These are phyloP conservation scores for Diplodia seriata DNA, from an alignment of 2,329 filamentous ascomycete genomes.

Conservation along the genomic window DNA sequence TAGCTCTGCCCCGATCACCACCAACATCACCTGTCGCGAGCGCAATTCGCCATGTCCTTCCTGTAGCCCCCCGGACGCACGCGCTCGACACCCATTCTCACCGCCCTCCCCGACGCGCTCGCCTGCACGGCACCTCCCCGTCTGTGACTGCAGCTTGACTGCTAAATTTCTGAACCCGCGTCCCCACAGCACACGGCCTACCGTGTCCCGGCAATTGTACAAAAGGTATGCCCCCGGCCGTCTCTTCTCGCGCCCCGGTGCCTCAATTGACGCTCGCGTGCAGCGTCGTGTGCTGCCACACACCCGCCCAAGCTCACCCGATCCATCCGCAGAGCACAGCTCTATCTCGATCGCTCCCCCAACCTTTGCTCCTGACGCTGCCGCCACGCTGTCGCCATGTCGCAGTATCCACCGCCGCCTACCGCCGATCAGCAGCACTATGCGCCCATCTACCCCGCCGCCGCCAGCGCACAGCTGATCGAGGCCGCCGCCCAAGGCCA, in stretches of 20 bases:
- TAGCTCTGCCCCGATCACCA: slow-evolving; percentile 28
- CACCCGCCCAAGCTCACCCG: slow-evolving; percentile 20
- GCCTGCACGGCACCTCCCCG: neutral
- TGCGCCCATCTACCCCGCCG: slow-evolving; percentile 44
- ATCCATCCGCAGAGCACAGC: slow-evolving; percentile 22
- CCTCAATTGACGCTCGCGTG: slow-evolving; percentile 21
- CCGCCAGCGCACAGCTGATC: slow-evolving; percentile 36
- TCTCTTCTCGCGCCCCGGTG: neutral
- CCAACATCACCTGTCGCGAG: slow-evolving; percentile 21
- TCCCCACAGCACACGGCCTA: slow-evolving; percentile 26
- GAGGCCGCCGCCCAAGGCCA: slow-evolving; percentile 33
- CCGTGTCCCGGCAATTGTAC: slow-evolving; percentile 23
- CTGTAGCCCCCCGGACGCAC: slow-evolving; percentile 7
- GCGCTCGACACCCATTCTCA: slow-evolving; percentile 4
- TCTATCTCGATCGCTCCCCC: slow-evolving; percentile 1
- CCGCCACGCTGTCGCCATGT: slow-evolving; percentile 30
- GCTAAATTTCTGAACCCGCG: slow-evolving; percentile 30
- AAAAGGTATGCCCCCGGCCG: neutral
- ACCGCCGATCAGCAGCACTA: slow-evolving; percentile 43
- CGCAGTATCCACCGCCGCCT: slow-evolving; percentile 40
- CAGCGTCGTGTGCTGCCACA: slow-evolving; percentile 9
- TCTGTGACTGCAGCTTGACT: slow-evolving; percentile 21
- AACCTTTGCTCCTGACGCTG: neutral
- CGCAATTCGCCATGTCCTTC: slow-evolving; percentile 19
- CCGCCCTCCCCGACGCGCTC: neutral